These are phyloP conservation scores for Russula vinacea DNA, from an alignment of 768 basidiomycete species.

Conservation along the genomic window DNA sequence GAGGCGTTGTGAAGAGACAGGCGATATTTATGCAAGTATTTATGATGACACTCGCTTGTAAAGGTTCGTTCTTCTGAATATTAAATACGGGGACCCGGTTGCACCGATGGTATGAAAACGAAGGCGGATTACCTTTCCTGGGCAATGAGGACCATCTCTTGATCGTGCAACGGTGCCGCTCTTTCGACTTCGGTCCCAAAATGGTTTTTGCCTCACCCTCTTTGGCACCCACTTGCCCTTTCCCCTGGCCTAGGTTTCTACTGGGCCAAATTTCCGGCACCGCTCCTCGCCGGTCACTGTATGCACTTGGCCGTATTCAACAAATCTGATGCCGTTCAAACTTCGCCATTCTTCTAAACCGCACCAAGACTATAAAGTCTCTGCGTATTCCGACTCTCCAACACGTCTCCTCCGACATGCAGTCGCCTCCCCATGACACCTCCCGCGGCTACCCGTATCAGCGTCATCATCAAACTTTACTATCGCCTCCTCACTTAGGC, in stretches of 20 bases:
- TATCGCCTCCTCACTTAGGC: slow-evolving; percentile 13
- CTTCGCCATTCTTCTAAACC: slow-evolving; percentile 20
- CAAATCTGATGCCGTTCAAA: slow-evolving; percentile 27
- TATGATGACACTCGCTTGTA: slow-evolving; percentile 6
- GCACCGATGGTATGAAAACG: slow-evolving; percentile 6
- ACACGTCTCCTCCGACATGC: slow-evolving; percentile 20
- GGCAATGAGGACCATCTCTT: not conserved
- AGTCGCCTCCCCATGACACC: slow-evolving; percentile 18
- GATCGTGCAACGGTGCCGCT: slow-evolving; percentile 17
- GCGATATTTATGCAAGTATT: not conserved
- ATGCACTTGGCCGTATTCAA: slow-evolving; percentile 15
- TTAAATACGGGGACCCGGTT: slow-evolving; percentile 20
- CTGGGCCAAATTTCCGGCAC: slow-evolving; percentile 22
- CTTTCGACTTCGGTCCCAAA: slow-evolving; percentile 24
- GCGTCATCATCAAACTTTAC: slow-evolving; percentile 14
- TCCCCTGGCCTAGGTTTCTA: slow-evolving; percentile 16
- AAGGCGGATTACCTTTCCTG: slow-evolving; percentile 23
- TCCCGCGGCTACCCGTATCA: slow-evolving; percentile 22
- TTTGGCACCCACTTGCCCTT: slow-evolving; percentile 17
- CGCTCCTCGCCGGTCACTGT: slow-evolving; percentile 21
- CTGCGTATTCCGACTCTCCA: slow-evolving; percentile 18
- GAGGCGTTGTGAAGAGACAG: slow-evolving; percentile 11
- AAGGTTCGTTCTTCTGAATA: slow-evolving; percentile 11
- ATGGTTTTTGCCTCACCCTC: slow-evolving; percentile 20
- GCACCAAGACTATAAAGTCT: slow-evolving; percentile 22